Evolutionary conservation across 176 grass and related monocot species (phyloP).

Genomic region (Eragrostis nindensis): DNA sequence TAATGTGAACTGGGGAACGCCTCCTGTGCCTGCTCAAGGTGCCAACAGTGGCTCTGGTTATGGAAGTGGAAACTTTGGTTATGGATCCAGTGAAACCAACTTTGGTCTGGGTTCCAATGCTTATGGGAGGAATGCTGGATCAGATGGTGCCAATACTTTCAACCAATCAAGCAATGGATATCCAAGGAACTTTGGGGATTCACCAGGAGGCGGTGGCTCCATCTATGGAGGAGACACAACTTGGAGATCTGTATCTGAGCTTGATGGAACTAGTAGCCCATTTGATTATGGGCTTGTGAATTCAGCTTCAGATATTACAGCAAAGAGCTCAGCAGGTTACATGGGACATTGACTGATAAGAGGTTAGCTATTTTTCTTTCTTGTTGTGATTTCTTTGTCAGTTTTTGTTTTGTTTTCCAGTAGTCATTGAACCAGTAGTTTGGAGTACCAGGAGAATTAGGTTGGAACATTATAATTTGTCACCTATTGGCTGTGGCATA

Average conservation of each 20-base stretch:
- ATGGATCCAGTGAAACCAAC: slow-evolving; percentile 63
- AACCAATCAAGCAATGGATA: slow-evolving; percentile 72
- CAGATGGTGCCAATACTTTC: slow-evolving; percentile 55
- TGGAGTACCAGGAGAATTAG: slow-evolving; percentile 3
- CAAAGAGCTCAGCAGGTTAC: slow-evolving; percentile 63
- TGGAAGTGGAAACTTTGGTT: slow-evolving; percentile 61
- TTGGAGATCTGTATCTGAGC: slow-evolving; percentile 71
- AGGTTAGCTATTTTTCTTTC: slow-evolving; percentile 60
- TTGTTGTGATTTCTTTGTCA: slow-evolving; percentile 15
- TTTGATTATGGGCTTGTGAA: slow-evolving; percentile 80
- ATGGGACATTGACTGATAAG: slow-evolving; percentile 73
- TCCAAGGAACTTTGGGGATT: slow-evolving; percentile 71
- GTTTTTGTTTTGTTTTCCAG: background rate
- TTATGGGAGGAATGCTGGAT: slow-evolving; percentile 69
- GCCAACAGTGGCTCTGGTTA: slow-evolving; percentile 49
- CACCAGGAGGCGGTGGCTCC: slow-evolving; percentile 54
- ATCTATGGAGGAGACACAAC: slow-evolving; percentile 81
- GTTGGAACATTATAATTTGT: background rate
- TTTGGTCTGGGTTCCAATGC: slow-evolving; percentile 55
- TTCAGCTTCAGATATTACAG: slow-evolving; percentile 63
- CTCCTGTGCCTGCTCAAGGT: slow-evolving; percentile 66
- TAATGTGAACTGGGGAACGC: slow-evolving; percentile 80
- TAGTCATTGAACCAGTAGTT: slow-evolving; percentile 23
- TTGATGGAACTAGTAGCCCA: slow-evolving; percentile 66
- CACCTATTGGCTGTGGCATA: background rate